phyloP scores from a whole-genome alignment of 345 rosid species.

The Turnera subulata region DNA sequence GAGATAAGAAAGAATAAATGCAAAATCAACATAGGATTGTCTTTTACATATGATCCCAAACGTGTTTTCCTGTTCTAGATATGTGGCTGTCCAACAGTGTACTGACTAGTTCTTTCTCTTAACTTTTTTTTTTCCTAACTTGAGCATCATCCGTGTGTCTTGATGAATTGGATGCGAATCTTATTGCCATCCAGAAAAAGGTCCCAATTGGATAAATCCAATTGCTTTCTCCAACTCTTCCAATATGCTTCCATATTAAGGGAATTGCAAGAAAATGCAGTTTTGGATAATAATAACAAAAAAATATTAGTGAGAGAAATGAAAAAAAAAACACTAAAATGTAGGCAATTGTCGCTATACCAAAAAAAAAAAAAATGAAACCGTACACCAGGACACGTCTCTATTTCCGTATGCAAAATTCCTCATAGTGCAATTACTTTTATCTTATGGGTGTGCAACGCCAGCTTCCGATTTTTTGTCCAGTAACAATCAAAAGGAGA shows the following conservation, averaged over 20 bases:
- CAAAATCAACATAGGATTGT: too few relatives aligned
- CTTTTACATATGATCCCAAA: too few relatives aligned
- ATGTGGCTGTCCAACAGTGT: not conserved
- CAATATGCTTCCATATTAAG: slow-evolving; percentile 34
- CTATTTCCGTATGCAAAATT: slow-evolving; percentile 34
- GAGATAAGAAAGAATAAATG: not conserved
- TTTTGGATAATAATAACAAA: not conserved
- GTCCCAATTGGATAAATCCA: slow-evolving; percentile 48
- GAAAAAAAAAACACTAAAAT: not conserved
- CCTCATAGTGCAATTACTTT: slow-evolving; percentile 17
- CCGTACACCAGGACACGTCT: slow-evolving; percentile 28
- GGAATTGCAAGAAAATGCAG: not conserved
- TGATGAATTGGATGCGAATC: slow-evolving; percentile 25
- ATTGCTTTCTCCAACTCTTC: too few relatives aligned
- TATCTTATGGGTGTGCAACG: slow-evolving; percentile 1
- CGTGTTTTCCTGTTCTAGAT: too few relatives aligned
- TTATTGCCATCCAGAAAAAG: slow-evolving; percentile 16
- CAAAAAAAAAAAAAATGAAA: not conserved
- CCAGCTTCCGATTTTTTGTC: slow-evolving; percentile 8
- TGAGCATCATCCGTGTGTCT: not conserved
- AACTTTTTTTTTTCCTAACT: too few relatives aligned
- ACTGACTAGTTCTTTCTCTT: not conserved
- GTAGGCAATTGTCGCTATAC: not conserved
- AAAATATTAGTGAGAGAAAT: not conserved
- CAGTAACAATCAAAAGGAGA: slow-evolving; percentile 7